phyloP scores from a whole-genome alignment of 2,329 filamentous ascomycete species.

The Fusarium caatingaense region DNA sequence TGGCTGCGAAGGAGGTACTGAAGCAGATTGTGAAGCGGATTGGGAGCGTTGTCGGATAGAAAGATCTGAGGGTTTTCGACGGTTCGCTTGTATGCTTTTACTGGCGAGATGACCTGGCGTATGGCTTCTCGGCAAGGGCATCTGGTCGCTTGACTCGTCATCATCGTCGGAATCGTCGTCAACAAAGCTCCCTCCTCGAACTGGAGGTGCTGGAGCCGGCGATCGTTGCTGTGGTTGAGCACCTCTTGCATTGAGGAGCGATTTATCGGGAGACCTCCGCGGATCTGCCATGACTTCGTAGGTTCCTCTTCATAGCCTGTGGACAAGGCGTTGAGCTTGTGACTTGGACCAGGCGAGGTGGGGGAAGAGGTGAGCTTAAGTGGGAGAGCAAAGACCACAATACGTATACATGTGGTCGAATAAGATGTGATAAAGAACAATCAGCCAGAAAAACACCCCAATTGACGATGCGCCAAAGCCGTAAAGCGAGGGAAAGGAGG shows the following conservation, averaged over 20 bases:
- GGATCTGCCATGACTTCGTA: slow-evolving; percentile 58
- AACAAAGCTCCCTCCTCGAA: slow-evolving; percentile 50
- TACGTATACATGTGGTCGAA: slow-evolving; percentile 1
- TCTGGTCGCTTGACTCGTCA: slow-evolving; percentile 52
- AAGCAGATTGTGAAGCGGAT: slow-evolving; percentile 54
- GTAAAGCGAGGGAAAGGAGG: slow-evolving; percentile 21
- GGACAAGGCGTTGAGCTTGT: slow-evolving; percentile 13
- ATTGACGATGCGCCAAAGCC: slow-evolving; percentile 28
- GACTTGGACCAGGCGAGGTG: slow-evolving; percentile 22
- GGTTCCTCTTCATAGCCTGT: slow-evolving; percentile 49
- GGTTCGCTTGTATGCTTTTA: slow-evolving; percentile 64
- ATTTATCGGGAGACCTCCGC: slow-evolving; percentile 50
- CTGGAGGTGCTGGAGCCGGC: slow-evolving; percentile 38
- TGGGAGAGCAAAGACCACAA: slow-evolving; percentile 1
- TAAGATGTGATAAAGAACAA: slow-evolving; percentile 1
- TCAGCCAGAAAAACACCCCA: slow-evolving; percentile 4
- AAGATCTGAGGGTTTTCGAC: slow-evolving; percentile 63
- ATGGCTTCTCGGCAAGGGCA: slow-evolving; percentile 65
- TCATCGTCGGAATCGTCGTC: slow-evolving; percentile 52
- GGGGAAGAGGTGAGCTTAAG: slow-evolving; percentile 11
- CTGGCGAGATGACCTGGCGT: slow-evolving; percentile 71
- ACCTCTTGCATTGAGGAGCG: slow-evolving; percentile 51
- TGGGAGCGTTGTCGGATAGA: slow-evolving; percentile 66
- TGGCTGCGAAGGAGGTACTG: slow-evolving; percentile 57
- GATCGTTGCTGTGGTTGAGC: slow-evolving; percentile 63